Evolutionary conservation across 176 grass and related monocot genomes (phyloP).

Genomic region (Puccinellia tenuiflora): DNA sequence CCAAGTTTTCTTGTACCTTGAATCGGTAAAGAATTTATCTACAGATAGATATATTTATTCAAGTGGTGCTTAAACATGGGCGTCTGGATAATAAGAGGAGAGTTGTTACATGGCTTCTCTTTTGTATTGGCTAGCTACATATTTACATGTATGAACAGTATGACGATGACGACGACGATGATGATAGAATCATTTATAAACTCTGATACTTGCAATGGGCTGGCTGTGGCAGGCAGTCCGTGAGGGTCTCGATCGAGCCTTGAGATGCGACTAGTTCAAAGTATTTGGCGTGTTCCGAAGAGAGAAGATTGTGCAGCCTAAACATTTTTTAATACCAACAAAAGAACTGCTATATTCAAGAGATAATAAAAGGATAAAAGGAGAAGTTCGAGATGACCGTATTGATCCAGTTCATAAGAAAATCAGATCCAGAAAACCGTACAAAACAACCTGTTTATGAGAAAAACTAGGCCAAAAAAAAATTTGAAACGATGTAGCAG

Average conservation of each 20-base stretch:
- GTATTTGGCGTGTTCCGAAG: background rate
- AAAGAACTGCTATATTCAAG: too few species aligned
- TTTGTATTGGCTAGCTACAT: background rate
- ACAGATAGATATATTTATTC: background rate
- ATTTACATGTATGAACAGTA: background rate
- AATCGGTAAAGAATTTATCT: background rate
- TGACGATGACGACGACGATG: background rate
- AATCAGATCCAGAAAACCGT: too few species aligned
- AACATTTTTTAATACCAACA: too few species aligned
- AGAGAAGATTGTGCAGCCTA: background rate
- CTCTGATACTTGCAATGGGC: background rate
- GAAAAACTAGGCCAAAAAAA: too few species aligned
- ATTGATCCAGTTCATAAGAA: too few species aligned
- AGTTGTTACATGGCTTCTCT: background rate
- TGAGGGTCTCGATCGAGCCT: background rate
- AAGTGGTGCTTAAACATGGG: background rate
- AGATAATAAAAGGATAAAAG: too few species aligned
- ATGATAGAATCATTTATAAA: background rate
- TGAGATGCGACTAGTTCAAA: background rate
- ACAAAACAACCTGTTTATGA: too few species aligned
- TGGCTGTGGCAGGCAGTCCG: background rate
- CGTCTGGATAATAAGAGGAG: background rate
- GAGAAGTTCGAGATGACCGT: too few species aligned
- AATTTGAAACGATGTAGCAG: too few species aligned
- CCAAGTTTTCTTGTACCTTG: background rate